phyloP scores from a whole-genome alignment of 2,329 filamentous ascomycete species.

The Alternaria hordeiaustralica region DNA sequence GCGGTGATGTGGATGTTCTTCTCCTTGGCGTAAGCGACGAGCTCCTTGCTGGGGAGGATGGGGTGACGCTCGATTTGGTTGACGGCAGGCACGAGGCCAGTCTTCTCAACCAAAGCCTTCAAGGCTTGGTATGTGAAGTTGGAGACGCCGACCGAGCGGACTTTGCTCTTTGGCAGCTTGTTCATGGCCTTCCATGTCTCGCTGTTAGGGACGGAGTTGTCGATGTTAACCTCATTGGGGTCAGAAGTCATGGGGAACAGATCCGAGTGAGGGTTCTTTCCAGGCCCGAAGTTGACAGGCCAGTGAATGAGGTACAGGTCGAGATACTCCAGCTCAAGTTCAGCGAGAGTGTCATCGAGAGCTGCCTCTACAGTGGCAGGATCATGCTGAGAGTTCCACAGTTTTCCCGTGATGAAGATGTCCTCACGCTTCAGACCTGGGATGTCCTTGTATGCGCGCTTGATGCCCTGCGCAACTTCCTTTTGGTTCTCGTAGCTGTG shows the following conservation, averaged over 20 bases:
- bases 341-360: conserved; percentile 73
- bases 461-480: conserved; percentile 40
- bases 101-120: conserved; percentile 62
- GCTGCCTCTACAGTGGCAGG: conserved; percentile 69
- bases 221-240: conserved; percentile 58
- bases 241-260: conserved; percentile 53
- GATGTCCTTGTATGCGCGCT: conserved; percentile 36
- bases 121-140: conserved; percentile 48
- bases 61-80: conserved; percentile 44
- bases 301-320: conserved; percentile 91
- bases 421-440: conserved; percentile 39
- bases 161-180: conserved; percentile 48
- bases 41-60: conserved; percentile 36
- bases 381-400: conserved; percentile 91
- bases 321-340: conserved; percentile 89
- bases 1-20: conserved; percentile 44
- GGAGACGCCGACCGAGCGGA: conserved; percentile 38
- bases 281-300: conserved; percentile 75
- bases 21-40: conserved; percentile 38
- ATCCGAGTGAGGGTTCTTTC: conserved; percentile 49
- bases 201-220: conserved; percentile 36
- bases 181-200: conserved; percentile 50
- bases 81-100: conserved; percentile 33
- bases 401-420: conserved; percentile 72
- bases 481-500: conserved; percentile 42